Percentiles rank a stretch among this genome's conserved stretches.
These are phyloP conservation scores for Rosa multiflora DNA, from an alignment of 306 rosid genomes.

Conservation along the genomic window DNA sequence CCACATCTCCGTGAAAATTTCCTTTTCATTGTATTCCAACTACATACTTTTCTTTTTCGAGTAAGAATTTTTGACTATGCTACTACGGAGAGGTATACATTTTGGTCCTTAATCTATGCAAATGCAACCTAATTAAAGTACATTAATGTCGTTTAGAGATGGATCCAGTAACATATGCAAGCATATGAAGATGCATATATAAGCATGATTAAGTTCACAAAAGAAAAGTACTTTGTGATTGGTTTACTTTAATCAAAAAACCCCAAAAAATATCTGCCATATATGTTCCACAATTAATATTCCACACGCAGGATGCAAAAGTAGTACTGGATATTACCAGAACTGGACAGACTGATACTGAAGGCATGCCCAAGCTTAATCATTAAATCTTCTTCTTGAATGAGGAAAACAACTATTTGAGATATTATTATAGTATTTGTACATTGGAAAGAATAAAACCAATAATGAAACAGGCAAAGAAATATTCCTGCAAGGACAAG, in stretches of 20 bases:
- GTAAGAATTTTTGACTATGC: background rate
- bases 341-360: slow-evolving; percentile 2
- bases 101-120: background rate
- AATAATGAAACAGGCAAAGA: background rate
- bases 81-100: background rate
- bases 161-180: background rate
- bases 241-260: background rate
- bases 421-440: background rate
- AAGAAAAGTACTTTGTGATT: background rate
- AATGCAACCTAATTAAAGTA: background rate
- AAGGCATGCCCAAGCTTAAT: slow-evolving; percentile 11
- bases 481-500: slow-evolving; percentile 2
- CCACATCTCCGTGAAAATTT: background rate
- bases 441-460: background rate
- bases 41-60: background rate
- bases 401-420: background rate
- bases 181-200: background rate
- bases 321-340: slow-evolving; percentile 1
- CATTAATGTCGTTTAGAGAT: background rate
- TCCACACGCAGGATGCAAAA: background rate
- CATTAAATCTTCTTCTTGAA: background rate
- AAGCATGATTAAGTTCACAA: background rate
- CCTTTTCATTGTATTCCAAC: background rate
- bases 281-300: background rate
- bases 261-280: background rate